Evolutionary conservation across 2,329 filamentous ascomycete species (phyloP), one percentile per base, ranked within the genome.

Genomic region (Nemania sp.): DNA sequence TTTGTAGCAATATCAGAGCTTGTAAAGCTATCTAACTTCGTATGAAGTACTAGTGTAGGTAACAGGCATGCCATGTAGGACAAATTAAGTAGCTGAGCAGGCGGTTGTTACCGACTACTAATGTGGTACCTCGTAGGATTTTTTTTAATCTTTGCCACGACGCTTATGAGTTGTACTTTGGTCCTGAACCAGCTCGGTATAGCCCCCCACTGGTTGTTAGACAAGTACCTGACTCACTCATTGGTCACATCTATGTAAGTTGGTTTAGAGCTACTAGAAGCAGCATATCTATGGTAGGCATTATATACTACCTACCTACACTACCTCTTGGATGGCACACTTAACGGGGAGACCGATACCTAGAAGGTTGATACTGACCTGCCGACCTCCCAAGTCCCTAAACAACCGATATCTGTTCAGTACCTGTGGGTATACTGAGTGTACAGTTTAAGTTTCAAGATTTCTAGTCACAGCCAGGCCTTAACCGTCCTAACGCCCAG

Each of bases 371-470:
- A 25, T 39, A 29, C n/a, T n/a, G n/a, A n/a, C n/a, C n/a, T n/a
- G n/a, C n/a, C n/a, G n/a, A n/a, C 48, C 21, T 25, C 46, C 13
- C 13, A 34, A n/a, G 12, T 12, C 5, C 34, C 20, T 7, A 29
- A 29, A 29, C 25, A 29, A 29, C 25, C 25, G 25, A 29, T 29
- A 7, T 7, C 25, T 29, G 7, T 29, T 29, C 25, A 4, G 25
- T 29, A 29, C n/a, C n/a, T 29, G 25, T 7, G 3, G 7, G 25
- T 29, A n/a, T n/a, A n/a, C n/a, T n/a, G n/a, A n/a, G n/a, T n/a
- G n/a, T n/a, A n/a, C n/a, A n/a, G 21, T 52, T 56, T 48, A 29
- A 49, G 48, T 48, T 50, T 61, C 13, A n/a, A 57, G 29, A 39
- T 29, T 29, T 3, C 25, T 29, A n/a, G n/a, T 40, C 6, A 42